Base-by-base conservation (phyloP, 176 grass and related monocot genomes). In the Oryza brachyantha region DNA sequence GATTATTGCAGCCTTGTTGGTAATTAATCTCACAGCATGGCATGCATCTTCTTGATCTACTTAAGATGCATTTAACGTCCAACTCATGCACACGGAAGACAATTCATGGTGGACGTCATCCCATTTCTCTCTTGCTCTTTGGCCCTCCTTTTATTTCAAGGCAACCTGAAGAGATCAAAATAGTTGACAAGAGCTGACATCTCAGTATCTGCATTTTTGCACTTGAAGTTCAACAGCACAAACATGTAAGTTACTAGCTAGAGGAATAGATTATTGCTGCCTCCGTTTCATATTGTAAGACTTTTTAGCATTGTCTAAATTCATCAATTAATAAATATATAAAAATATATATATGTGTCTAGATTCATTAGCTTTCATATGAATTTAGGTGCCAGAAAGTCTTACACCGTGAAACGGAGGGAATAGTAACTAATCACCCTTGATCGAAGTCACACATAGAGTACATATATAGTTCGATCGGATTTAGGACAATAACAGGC, bases 121-220 rank as follows among this genome's bases (percentile, higher is more conserved):
- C 17, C 52, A 57, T 57, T 57, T 57, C 52, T 24, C 52, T n/a
- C n/a, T n/a, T 10, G 50, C 19, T 55, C 21, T 24, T 39, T n/a
- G 48, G 40, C 14, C 29, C 68, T 82, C n/a, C n/a, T 32, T 32
- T 64, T 46, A 28, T 62, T 82, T 13, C 6, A 83, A 75, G 64
- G 32, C 64, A 79, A 68, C 63, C 77, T 79, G 46, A 13, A n/a
- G 37, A 24, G 14, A 12, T 1, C 9, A 36, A 48, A 32, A 36
- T 24, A 68, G 24, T 38, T 21, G 3, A 21, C 26, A 71, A 8
- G 8, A 71, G 25, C 13, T 48, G 14, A 48, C 26, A 48, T 31
- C 16, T 2, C 27, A 48, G 26, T 14, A 31, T 71, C 21, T 26
- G 1, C 26, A 19, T 4, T 45, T 45, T 29, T 26, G 1, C 26